Evolutionary conservation across 1,139 yeast genomes (phyloP), one percentile per base, ranked within the genome.

Genomic region (Saccharomyces hybrid): DNA sequence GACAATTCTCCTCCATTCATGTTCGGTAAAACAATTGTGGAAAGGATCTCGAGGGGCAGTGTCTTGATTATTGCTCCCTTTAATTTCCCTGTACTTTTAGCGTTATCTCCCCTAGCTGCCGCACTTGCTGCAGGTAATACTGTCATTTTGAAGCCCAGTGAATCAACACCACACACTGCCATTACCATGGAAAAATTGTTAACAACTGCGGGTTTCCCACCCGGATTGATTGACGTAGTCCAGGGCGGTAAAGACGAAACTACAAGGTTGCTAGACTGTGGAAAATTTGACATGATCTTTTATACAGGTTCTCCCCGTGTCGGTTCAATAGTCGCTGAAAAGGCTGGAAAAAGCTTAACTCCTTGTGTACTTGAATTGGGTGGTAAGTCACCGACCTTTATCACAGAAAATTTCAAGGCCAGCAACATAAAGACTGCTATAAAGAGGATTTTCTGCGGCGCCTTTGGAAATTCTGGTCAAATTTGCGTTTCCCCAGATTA

Each of bases 401-500:
- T 90, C 9, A 80, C 90, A 53, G 75, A 78, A 49, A 75, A 79
- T 51, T 74, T 80, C 50, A 67, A 69, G 6, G 61, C 67, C 6
- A 71, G 68, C 2, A 78, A 83, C 61, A 61, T 87, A 52, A 70
- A 72, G 21, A 70, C 76, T 0, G 77, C 87, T n/a, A 83, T 90
- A 16, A 78, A 78, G 58, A 79, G 97, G 71, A 72, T 88, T 16
- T 77, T 81, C 4, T 88, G 95, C 88, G 93, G 93, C 34, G 81
- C 86, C 61, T 86, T 84, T 64, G 74, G 81, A 47, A 90, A 88
- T 67, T 82, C 86, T n/a, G 97, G 97, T 29, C 97, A 90, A 71
- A 84, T 95, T 1, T 90, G 97, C 75, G 88, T 89, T 48, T 88
- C 95, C 1, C 86, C 90, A 8, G 98, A 91, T 71, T 91, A 89